Percentiles rank a stretch among this genome's conserved stretches.
These are phyloP conservation scores for Circinella minor DNA, from an alignment of 371 early-diverging fungal species.

Conservation along the genomic window DNA sequence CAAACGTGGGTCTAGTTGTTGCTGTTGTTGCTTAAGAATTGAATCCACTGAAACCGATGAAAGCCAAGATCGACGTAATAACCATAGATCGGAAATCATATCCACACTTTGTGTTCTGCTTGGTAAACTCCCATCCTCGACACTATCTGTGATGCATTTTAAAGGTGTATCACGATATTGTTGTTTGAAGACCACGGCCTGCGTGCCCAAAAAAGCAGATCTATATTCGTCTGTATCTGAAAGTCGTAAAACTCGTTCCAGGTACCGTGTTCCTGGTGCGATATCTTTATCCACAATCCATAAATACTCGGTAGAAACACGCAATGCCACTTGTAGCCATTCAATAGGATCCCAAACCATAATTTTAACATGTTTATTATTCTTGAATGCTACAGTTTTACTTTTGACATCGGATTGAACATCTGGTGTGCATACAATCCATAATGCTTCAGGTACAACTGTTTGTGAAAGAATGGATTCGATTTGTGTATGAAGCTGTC, in stretches of 20 bases:
- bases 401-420: slow-evolving; percentile 26
- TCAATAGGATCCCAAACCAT: slow-evolving; percentile 34
- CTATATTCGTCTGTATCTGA: slow-evolving; percentile 49
- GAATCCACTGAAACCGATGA: slow-evolving; percentile 13
- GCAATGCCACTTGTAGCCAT: slow-evolving; percentile 45
- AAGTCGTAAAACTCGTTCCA: slow-evolving; percentile 50
- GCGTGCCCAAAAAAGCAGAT: slow-evolving; percentile 50
- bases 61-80: slow-evolving; percentile 46
- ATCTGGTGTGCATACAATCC: slow-evolving; percentile 45
- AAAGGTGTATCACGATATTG: slow-evolving; percentile 1
- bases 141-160: slow-evolving; percentile 1
- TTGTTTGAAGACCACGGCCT: slow-evolving; percentile 16
- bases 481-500: slow-evolving; percentile 45
- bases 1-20: slow-evolving; percentile 7
- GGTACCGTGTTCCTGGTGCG: slow-evolving; percentile 49
- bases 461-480: slow-evolving; percentile 54
- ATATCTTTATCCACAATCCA: slow-evolving; percentile 55
- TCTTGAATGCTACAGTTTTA: slow-evolving; percentile 28
- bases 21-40: too few species aligned
- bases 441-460: slow-evolving; percentile 53
- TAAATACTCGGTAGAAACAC: slow-evolving; percentile 49
- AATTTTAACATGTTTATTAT: slow-evolving; percentile 32
- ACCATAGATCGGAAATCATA: slow-evolving; percentile 41
- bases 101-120: slow-evolving; percentile 32
- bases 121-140: slow-evolving; percentile 21